Evolutionary conservation across 163 green algal genomes (phyloP).

Genomic region (Smithsoniella earleae): DNA sequence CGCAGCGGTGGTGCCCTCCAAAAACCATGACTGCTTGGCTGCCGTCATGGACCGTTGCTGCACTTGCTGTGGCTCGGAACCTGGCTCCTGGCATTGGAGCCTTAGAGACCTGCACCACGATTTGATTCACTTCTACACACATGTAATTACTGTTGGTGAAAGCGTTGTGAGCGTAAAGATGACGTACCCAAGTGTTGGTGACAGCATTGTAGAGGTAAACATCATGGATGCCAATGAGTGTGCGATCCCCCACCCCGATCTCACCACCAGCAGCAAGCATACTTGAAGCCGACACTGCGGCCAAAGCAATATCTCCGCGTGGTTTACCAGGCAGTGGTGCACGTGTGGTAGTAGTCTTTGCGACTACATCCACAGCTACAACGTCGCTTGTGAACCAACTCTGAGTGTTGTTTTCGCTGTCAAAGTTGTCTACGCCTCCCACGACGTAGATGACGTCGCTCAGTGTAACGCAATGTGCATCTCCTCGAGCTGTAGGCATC

Average conservation of each 20-base stretch:
- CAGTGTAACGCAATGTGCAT: constrained; percentile 1
- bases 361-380: constrained; percentile 8
- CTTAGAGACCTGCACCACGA: background rate
- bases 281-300: background rate
- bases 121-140: background rate
- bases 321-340: background rate
- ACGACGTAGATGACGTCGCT: constrained; percentile 5
- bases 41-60: background rate
- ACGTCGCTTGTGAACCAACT: constrained; percentile 18
- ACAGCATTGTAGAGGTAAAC: background rate
- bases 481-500: background rate
- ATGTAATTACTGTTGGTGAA: background rate
- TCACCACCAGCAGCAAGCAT: constrained; percentile 19
- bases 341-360: background rate
- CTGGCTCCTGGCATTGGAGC: constrained; percentile 6
- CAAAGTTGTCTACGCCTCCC: constrained; percentile 5
- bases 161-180: background rate
- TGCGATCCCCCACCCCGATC: background rate
- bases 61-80: background rate
- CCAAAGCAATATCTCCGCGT: background rate
- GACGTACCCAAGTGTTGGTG: constrained; percentile 1
- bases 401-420: background rate
- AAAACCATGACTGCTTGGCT: background rate
- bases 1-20: constrained; percentile 27
- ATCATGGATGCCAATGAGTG: background rate